phyloP scores from a whole-genome alignment of 1,284 basidiomycete genomes.

The Rhizoctonia solani region DNA sequence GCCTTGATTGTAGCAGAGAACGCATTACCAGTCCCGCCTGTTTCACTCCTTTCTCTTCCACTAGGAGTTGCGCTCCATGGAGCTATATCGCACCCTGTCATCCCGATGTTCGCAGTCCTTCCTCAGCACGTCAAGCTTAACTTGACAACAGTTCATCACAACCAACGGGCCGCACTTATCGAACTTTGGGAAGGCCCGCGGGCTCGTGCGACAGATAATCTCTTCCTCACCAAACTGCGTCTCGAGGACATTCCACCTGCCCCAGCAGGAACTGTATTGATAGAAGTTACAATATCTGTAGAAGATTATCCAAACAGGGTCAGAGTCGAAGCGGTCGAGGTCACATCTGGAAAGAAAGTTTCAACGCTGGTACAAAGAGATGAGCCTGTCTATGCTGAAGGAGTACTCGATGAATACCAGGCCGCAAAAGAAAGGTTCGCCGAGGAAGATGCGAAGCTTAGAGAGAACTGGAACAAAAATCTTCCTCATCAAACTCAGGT shows the following conservation, averaged over 20 bases:
- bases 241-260: neutral
- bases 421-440: neutral
- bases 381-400: neutral
- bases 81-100: neutral
- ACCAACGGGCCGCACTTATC: neutral
- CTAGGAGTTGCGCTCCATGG: slow-evolving; percentile 1
- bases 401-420: slow-evolving; percentile 5
- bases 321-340: neutral
- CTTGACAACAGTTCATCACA: slow-evolving; percentile 11
- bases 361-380: neutral
- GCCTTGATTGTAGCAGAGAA: neutral
- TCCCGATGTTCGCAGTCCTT: neutral
- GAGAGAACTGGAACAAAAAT: neutral
- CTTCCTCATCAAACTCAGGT: neutral
- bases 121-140: neutral
- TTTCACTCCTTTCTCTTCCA: neutral
- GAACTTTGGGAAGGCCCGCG: slow-evolving; percentile 18
- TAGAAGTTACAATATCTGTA: neutral
- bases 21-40: neutral
- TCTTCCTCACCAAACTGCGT: neutral
- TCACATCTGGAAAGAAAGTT: neutral
- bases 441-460: neutral
- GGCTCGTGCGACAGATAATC: neutral
- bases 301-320: neutral
- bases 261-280: neutral